phyloP scores from a whole-genome alignment of 768 basidiomycete genomes.

The Rhodotorula sphaerocarpa region DNA sequence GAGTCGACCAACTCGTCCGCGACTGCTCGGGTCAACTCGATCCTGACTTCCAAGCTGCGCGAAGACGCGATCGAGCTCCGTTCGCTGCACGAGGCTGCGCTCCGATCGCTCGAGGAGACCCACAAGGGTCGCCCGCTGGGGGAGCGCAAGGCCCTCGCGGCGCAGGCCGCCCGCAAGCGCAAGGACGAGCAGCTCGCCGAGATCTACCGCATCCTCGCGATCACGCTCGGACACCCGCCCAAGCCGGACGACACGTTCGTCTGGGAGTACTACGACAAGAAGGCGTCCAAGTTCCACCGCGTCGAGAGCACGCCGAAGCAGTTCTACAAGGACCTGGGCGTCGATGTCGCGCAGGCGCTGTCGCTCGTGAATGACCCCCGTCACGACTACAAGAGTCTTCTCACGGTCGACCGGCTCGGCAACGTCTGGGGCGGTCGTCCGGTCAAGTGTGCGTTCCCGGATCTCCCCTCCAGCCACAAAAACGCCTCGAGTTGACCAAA shows the following conservation, averaged over 20 bases:
- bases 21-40: constrained; percentile 61
- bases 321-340: constrained; percentile 55
- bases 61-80: constrained; percentile 82
- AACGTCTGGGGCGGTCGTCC: constrained; percentile 82
- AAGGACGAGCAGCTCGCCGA: constrained; percentile 80
- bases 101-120: constrained; percentile 40
- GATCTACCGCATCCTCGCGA: constrained; percentile 71
- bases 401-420: constrained; percentile 85
- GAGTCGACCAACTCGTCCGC: constrained; percentile 72
- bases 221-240: constrained; percentile 79
- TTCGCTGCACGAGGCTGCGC: constrained; percentile 29
- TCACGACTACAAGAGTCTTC: constrained; percentile 66
- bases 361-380: constrained; percentile 93
- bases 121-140: constrained; percentile 40
- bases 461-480: too few species aligned
- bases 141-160: constrained; percentile 39
- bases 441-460: too few species aligned
- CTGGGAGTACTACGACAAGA: constrained; percentile 82
- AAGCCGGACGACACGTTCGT: constrained; percentile 60
- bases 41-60: constrained; percentile 83
- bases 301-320: constrained; percentile 72
- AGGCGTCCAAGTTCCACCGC: constrained; percentile 53
- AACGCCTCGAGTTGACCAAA: too few species aligned
- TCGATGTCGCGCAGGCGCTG: constrained; percentile 56
- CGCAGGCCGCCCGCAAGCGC: constrained; percentile 56